phyloP scores from a whole-genome alignment of 2,329 filamentous ascomycete species.

The Pseudogymnoascus sp. region DNA sequence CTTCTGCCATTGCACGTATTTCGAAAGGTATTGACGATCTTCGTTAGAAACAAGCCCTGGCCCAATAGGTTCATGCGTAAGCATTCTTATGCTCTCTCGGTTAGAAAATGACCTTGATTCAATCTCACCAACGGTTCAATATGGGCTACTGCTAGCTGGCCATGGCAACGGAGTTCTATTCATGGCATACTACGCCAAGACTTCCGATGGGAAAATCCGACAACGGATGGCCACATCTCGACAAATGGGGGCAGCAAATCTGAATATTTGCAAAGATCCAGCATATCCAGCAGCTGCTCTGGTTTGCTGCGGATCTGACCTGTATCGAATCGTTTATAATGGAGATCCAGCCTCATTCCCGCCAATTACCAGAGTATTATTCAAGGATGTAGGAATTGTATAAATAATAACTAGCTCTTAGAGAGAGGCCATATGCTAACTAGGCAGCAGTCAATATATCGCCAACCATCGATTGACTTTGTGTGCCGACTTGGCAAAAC shows the following conservation, averaged over 20 bases:
- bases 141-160: slow-evolving; percentile 4
- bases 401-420: background rate
- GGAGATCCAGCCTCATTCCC: background rate
- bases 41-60: background rate
- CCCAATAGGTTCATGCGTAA: background rate
- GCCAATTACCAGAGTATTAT: background rate
- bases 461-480: background rate
- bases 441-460: background rate
- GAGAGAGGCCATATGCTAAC: background rate
- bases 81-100: background rate
- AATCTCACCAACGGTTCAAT: background rate
- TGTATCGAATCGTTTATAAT: slow-evolving; percentile 25
- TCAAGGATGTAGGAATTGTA: background rate
- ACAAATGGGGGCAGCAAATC: slow-evolving; percentile 23
- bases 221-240: background rate
- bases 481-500: background rate
- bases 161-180: slow-evolving; percentile 8
- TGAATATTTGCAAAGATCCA: slow-evolving; percentile 19
- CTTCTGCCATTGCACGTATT: background rate
- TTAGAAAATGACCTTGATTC: background rate
- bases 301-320: slow-evolving; percentile 41
- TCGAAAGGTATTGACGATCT: background rate
- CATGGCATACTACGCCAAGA: background rate
- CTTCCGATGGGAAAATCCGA: slow-evolving; percentile 6
- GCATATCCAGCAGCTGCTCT: slow-evolving; percentile 29